These are phyloP conservation scores for Botryobasidium botryosum DNA, from an alignment of 768 basidiomycete species.

Conservation along the genomic window DNA sequence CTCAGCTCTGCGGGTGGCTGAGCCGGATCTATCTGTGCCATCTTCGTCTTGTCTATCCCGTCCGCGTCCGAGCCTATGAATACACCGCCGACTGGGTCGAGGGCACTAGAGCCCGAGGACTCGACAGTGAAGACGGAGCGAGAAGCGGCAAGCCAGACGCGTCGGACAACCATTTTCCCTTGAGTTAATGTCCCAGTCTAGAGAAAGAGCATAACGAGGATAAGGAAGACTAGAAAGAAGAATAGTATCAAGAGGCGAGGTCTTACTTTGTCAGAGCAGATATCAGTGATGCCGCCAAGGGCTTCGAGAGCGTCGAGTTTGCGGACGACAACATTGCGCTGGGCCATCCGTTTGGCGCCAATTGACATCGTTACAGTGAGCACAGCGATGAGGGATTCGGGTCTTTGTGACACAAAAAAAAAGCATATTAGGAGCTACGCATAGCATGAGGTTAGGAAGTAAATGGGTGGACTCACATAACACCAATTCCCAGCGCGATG, in stretches of 20 bases:
- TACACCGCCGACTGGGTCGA: constrained; percentile 15
- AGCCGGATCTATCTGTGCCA: constrained; percentile 16
- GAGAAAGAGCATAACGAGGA: not conserved
- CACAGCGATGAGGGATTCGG: constrained; percentile 21
- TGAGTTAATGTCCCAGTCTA: constrained; percentile 1
- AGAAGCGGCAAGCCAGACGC: constrained; percentile 24
- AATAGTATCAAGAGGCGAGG: constrained; percentile 27
- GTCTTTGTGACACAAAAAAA: no score
- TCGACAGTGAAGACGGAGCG: constrained; percentile 17
- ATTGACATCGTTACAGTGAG: constrained; percentile 34
- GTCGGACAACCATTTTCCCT: constrained; percentile 28
- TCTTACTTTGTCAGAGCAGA: constrained; percentile 43
- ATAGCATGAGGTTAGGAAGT: no score
- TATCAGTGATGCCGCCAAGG: constrained; percentile 32
- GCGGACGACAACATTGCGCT: constrained; percentile 32
- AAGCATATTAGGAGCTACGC: no score
- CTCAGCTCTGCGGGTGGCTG: no score
- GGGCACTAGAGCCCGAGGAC: constrained; percentile 12
- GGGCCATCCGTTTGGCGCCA: constrained; percentile 31
- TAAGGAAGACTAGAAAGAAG: not conserved
- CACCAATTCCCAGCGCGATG: constrained; percentile 11
- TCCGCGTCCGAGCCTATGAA: constrained; percentile 6
- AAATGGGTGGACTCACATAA: no score
- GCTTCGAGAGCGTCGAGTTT: constrained; percentile 38
- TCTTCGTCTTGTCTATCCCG: constrained; percentile 4